Conservation (phyloP, 768 basidiomycete genomes). For the Neoboletus magnificus region DNA sequence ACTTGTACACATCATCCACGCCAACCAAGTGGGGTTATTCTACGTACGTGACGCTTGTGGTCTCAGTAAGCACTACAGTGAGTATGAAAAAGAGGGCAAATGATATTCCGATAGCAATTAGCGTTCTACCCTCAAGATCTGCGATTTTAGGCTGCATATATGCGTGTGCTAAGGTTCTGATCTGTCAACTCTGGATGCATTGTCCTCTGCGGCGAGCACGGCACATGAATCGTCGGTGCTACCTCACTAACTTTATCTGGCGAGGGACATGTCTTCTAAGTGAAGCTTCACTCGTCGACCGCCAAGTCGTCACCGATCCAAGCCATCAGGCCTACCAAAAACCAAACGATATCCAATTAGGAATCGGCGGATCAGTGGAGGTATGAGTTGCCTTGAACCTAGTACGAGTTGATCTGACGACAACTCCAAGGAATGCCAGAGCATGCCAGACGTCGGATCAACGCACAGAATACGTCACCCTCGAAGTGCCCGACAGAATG, state of each 20-base stretch:
- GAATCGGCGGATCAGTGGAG: not conserved
- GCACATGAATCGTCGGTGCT: not conserved
- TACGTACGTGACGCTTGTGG: not conserved
- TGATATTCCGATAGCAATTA: not conserved
- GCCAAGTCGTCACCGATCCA: not conserved
- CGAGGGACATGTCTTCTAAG: not conserved
- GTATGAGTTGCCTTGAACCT: too few species aligned
- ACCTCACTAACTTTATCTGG: not conserved
- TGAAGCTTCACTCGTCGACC: not conserved
- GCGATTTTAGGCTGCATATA: not conserved
- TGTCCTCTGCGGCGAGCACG: not conserved
- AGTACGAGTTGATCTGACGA: not conserved
- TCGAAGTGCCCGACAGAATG: not conserved
- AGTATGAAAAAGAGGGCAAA: not conserved
- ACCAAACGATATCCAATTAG: not conserved
- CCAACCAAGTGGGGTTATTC: too few species aligned
- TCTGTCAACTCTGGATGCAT: not conserved
- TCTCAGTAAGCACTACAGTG: not conserved
- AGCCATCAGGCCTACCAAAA: not conserved
- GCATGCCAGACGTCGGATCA: constrained; percentile 1
- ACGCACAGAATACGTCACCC: constrained; percentile 13
- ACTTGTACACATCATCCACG: not conserved
- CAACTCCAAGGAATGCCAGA: constrained; percentile 3
- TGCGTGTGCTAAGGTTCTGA: not conserved
- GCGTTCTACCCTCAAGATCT: not conserved